Conservation (phyloP, 768 basidiomycete species). For the Termitomyces bulborhizus region DNA sequence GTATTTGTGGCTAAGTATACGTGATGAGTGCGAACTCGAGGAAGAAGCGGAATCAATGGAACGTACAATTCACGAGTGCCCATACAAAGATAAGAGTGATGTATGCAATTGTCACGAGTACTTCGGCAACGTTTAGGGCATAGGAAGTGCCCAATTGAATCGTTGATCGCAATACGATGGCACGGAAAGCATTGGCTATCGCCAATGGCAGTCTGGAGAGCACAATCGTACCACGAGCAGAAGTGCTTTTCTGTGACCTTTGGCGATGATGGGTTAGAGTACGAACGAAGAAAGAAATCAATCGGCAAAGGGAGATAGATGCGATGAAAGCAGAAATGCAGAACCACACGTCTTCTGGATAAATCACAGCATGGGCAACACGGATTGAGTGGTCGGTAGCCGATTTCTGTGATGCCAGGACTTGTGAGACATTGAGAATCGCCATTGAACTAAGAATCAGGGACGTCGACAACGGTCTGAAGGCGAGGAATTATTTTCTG, state of each 20-base stretch:
- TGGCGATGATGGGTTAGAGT: neutral
- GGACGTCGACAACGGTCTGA: neutral
- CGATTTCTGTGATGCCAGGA: constrained; percentile 1
- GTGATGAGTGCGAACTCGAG: neutral
- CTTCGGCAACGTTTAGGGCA: constrained; percentile 29
- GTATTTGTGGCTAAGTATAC: constrained; percentile 23
- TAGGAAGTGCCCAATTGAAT: constrained; percentile 23
- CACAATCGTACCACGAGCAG: neutral
- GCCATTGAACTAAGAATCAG: neutral
- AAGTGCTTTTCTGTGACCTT: neutral
- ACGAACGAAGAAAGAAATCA: neutral
- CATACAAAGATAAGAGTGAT: constrained; percentile 23
- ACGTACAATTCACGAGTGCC: constrained; percentile 18
- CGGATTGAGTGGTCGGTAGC: constrained; percentile 7
- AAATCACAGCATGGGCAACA: constrained; percentile 2
- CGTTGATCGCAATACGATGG: constrained; percentile 15
- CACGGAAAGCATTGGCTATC: constrained; percentile 10
- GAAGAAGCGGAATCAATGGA: neutral
- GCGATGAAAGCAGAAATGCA: constrained; percentile 14
- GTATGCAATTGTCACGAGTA: constrained; percentile 28
- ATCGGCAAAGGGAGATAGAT: constrained; percentile 7
- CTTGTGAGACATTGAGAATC: neutral
- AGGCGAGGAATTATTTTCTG: neutral
- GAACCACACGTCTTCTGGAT: constrained; percentile 15
- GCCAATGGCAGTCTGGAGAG: constrained; percentile 12